Evolutionary conservation across 2,329 filamentous ascomycete genomes (phyloP).

Genomic region (Neonectria coccinea): DNA sequence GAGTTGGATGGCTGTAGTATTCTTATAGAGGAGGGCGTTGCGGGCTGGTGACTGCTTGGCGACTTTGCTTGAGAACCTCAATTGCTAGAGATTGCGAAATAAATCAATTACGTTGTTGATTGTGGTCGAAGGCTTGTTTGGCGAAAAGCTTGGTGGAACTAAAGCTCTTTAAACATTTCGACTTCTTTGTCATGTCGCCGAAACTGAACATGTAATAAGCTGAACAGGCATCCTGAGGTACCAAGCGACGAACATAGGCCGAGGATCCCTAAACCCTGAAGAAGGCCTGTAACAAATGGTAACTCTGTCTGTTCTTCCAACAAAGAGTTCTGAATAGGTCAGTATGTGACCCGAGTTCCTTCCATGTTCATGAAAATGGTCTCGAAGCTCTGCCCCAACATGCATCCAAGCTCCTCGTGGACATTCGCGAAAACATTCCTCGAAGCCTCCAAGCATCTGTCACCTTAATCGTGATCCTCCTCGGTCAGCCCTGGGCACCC

Average conservation of each 20-base stretch:
- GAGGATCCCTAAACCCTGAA: no score
- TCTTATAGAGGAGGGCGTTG: neutral
- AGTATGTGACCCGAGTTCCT: no score
- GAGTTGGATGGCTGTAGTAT: neutral
- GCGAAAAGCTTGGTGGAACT: neutral
- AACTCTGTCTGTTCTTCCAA: neutral
- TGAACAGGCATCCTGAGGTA: neutral
- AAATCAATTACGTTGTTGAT: neutral
- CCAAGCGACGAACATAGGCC: no score
- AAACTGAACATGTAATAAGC: neutral
- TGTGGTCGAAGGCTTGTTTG: neutral
- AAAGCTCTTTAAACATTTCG: neutral
- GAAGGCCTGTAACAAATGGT: neutral
- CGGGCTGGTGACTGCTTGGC: neutral
- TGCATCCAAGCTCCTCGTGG: neutral
- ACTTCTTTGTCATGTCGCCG: neutral
- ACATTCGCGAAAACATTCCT: neutral
- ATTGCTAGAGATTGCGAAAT: neutral
- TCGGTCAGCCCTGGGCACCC: slow-evolving; percentile 90
- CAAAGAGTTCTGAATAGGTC: neutral
- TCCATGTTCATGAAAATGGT: neutral
- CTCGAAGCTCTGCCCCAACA: neutral
- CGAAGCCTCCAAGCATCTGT: neutral
- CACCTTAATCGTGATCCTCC: slow-evolving; percentile 75
- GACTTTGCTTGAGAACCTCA: neutral